A percentile compares a stretch with the other conserved stretches of the same genome.
Conservation (phyloP, 108 stramenopile genomes). For the Pseudonitzschia multiseries region DNA sequence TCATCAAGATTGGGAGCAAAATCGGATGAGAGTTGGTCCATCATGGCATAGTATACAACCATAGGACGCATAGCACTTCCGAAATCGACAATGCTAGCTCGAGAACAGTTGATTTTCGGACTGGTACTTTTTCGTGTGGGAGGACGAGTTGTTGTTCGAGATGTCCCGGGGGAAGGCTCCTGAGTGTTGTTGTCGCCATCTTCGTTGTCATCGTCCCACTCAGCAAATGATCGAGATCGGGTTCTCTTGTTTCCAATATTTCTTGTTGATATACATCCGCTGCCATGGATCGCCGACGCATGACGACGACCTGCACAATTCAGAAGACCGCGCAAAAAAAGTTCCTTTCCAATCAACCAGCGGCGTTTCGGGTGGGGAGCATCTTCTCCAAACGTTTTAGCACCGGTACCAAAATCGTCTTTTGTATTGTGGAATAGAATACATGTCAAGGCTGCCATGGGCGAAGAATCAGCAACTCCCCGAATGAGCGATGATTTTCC, state of each 20-base stretch:
- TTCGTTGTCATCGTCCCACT: conserved; percentile 53
- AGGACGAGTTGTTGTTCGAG: not conserved
- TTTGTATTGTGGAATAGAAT: conserved; percentile 69
- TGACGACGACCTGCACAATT: conserved; percentile 77
- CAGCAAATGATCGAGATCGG: conserved; percentile 52
- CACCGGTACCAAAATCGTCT: conserved; percentile 36
- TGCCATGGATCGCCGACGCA: conserved; percentile 59
- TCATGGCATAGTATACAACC: conserved; percentile 69
- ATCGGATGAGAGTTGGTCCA: conserved; percentile 69
- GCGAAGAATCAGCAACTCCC: conserved; percentile 69
- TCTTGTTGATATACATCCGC: conserved; percentile 61
- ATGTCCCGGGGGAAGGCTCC: conserved; percentile 11
- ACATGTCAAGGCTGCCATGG: conserved; percentile 75
- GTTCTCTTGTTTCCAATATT: conserved; percentile 37
- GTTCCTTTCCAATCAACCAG: conserved; percentile 63
- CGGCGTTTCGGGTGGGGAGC: conserved; percentile 55
- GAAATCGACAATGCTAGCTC: conserved; percentile 58
- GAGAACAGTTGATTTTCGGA: conserved; percentile 3
- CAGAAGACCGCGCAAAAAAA: conserved; percentile 71
- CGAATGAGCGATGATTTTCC: conserved; percentile 41
- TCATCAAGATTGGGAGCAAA: conserved; percentile 62
- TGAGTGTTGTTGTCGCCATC: conserved; percentile 25
- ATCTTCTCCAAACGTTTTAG: conserved; percentile 12
- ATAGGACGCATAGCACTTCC: conserved; percentile 64
- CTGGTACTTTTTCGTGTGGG: conserved; percentile 16